Evolutionary conservation across 306 rosid genomes (phyloP), one percentile per base, ranked within the genome.

Genomic region (Citrullus mucosospermus): DNA sequence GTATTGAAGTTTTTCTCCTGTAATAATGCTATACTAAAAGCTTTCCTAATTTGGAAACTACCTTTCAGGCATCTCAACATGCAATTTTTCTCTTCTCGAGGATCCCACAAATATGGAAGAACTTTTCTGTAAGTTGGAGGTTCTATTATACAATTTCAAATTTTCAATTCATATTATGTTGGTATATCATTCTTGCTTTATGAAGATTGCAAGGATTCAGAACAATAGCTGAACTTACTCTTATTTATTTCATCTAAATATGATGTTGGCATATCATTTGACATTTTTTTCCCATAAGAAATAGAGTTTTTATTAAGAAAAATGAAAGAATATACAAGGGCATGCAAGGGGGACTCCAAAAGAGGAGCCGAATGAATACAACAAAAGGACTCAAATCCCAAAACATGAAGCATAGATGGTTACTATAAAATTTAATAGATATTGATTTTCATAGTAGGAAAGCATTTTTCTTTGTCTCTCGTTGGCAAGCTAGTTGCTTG

Each of bases 81-180:
- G 96, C 85, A 44, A 88, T 95, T 81, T 95, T 95, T 82, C 98
- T 95, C 56, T 85, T 82, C 84, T 93, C 99, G 78, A 91, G 93
- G 91, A 88, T 95, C 81, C 99, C 99, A 28, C 99, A 95, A 87
- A 91, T 95, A 86, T 91, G 96, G 98, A 85, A 80, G 73, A 95
- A 95, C 86, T 95, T 92, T 76, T 90, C 97, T 57, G 97, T 95
- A 84, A 95, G 97, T 91, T 58, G 77, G 50, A 7, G 83, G 75
- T 34, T 38, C 38, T 46, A 61, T 46, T 48, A 15, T 71, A 43
- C 55, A 8, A 8, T 70, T 70, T 17, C 56, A 25, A 77, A 32
- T 8, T 18, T 28, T 60, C 17, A n/a, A 18, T 44, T 46, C 11
- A 25, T 46, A 22, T 56, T 20, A 38, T 22, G 5, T 38, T 77